These are phyloP conservation scores for Exophiala alcalophila DNA, from an alignment of 2,329 filamentous ascomycete genomes.

Conservation along the genomic window DNA sequence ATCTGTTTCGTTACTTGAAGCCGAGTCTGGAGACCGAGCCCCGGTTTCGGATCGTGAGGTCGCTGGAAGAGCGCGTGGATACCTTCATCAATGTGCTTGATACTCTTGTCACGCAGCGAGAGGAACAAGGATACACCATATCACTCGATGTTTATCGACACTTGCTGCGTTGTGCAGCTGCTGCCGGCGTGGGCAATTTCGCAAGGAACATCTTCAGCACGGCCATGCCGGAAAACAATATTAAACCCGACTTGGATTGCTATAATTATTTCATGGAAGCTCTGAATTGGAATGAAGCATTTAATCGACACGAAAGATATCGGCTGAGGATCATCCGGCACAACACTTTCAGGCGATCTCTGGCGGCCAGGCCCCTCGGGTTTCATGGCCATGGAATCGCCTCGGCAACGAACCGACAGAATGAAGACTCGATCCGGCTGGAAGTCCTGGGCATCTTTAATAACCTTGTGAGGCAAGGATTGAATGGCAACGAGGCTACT, in stretches of 20 bases:
- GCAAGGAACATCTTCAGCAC: slow-evolving; percentile 49
- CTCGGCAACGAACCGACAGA: slow-evolving; percentile 10
- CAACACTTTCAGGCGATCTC: slow-evolving; percentile 29
- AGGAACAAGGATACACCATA: slow-evolving; percentile 37
- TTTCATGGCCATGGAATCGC: slow-evolving; percentile 31
- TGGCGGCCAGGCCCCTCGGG: slow-evolving; percentile 18
- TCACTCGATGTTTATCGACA: slow-evolving; percentile 51
- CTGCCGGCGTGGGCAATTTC: slow-evolving; percentile 45
- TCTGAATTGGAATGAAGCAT: slow-evolving; percentile 46
- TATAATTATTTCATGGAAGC: slow-evolving; percentile 57
- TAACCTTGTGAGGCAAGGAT: slow-evolving; percentile 45
- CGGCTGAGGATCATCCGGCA: slow-evolving; percentile 36
- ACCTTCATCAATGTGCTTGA: slow-evolving; percentile 41
- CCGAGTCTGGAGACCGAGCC: slow-evolving; percentile 36
- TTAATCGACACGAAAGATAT: slow-evolving; percentile 42
- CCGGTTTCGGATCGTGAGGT: slow-evolving; percentile 40
- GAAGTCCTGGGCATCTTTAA: slow-evolving; percentile 43
- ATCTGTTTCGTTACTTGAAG: slow-evolving; percentile 52
- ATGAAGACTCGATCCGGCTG: slow-evolving; percentile 19
- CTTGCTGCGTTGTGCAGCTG: slow-evolving; percentile 52
- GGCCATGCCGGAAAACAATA: slow-evolving; percentile 37
- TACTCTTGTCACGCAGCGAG: slow-evolving; percentile 40
- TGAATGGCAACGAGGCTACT: slow-evolving; percentile 51
- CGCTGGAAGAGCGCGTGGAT: slow-evolving; percentile 39
- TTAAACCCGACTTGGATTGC: slow-evolving; percentile 49